Evolutionary conservation across 208 protist genomes (phyloP), one percentile per base, ranked within the genome.

Genomic region (Crithidia thermophila): DNA sequence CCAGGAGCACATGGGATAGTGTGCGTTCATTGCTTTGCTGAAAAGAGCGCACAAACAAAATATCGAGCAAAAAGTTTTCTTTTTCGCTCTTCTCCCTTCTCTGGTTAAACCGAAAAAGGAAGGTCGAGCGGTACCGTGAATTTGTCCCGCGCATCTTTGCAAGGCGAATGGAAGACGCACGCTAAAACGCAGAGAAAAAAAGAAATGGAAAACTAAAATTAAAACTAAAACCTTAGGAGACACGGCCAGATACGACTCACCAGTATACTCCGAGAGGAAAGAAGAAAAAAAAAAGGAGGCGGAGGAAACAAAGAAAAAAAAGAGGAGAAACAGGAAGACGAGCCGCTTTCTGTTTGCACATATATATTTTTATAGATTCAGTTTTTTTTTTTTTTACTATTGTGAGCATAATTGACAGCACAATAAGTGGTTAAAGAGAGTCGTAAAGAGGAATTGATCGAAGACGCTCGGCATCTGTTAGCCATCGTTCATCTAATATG

Each of bases 251-350:
- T n/a, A n/a, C n/a, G n/a, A n/a, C n/a, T n/a, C n/a, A n/a, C n/a
- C n/a, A n/a, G n/a, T n/a, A n/a, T n/a, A n/a, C n/a, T n/a, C 0
- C 49, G 20, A 28, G 20, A 36, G 51, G 28, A 51, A 45, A 37
- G 42, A 20, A 51, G 23, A 47, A 27, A 6, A 27, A 7, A 49
- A 46, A 4, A 45, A 31, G 23, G 39, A 21, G 23, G 21, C 13
- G 30, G 4, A 40, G 46, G 50, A 66, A 36, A 55, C 10, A 40
- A 52, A 64, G 34, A 34, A 10, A 62, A 46, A 46, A 40, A 0
- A 7, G 28, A 59, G n/a, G 16, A 46, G n/a, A 51, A 36, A 61
- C 14, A 36, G 28, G 10, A 20, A 28, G 1, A 18, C 39, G 7
- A 14, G 14, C 4, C 21, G 16, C 45, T 21, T 30, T 3, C 46